Conservation (phyloP, 129 eudicot genomes). For the Pseudognaphalium luteoalbum region DNA sequence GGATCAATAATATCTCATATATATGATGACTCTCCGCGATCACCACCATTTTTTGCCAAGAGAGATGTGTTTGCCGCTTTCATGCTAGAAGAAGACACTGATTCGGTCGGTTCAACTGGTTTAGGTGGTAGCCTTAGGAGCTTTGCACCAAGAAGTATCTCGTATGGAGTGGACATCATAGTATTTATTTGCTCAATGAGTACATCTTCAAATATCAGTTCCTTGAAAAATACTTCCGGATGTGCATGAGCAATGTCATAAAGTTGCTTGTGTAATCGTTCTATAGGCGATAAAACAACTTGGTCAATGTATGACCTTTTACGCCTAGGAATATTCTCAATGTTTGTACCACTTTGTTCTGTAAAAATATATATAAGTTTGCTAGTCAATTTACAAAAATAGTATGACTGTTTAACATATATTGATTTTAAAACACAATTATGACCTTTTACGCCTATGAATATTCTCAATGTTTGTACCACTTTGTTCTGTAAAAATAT, state of each 20-base stretch:
- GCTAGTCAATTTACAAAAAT: background rate
- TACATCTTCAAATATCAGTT: slow-evolving; percentile 9
- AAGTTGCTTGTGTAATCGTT: slow-evolving; percentile 32
- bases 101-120: background rate
- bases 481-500: background rate
- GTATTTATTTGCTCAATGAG: slow-evolving; percentile 4
- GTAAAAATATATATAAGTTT: background rate
- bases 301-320: slow-evolving; percentile 33
- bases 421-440: too few species aligned
- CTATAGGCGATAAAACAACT: slow-evolving; percentile 11
- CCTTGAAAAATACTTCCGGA: background rate
- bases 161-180: slow-evolving; percentile 9
- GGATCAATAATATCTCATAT: background rate
- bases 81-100: background rate
- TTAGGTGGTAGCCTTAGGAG: slow-evolving; percentile 9
- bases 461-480: background rate
- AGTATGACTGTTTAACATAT: background rate
- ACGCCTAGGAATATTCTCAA: slow-evolving; percentile 25
- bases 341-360: background rate
- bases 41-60: background rate
- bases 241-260: background rate
- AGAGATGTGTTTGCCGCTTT: background rate
- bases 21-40: background rate
- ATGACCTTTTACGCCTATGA: too few species aligned
- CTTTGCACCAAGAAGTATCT: slow-evolving; percentile 34